A percentile compares a stretch with the other conserved stretches of the same genome.
phyloP scores from a whole-genome alignment of 352 stramenopile genomes.

The Phytophthora pistaciae region DNA sequence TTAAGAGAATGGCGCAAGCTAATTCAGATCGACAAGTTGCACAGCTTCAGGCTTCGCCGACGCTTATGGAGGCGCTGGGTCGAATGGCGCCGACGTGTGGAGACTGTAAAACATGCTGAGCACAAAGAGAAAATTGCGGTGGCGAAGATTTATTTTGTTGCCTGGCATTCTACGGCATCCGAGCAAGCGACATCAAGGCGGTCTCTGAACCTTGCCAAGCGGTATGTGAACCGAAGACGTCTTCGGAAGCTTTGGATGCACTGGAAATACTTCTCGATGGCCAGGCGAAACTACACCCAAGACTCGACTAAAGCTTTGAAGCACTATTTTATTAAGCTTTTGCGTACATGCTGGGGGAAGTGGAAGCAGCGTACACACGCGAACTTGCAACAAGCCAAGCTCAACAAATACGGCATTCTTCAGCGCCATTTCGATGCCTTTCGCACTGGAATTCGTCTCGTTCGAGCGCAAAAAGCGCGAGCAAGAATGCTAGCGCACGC shows the following conservation, averaged over 20 bases:
- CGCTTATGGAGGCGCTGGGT: constrained; percentile 54
- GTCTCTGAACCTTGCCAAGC: constrained; percentile 59
- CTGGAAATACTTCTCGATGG: constrained; percentile 84
- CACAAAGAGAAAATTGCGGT: constrained; percentile 28
- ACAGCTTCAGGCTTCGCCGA: constrained; percentile 25
- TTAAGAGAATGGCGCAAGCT: constrained; percentile 47
- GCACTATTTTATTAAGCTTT: constrained; percentile 78
- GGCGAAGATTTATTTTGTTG: constrained; percentile 43
- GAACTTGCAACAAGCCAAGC: constrained; percentile 53
- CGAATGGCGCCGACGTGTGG: constrained; percentile 20
- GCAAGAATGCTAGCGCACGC: constrained; percentile 38
- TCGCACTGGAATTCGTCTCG: constrained; percentile 36
- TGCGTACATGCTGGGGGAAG: constrained; percentile 57
- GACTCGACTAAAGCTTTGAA: constrained; percentile 78
- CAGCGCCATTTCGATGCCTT: constrained; percentile 67
- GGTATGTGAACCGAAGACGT: constrained; percentile 67
- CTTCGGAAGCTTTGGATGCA: constrained; percentile 79
- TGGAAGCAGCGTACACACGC: constrained; percentile 55
- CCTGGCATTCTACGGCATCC: constrained; percentile 50
- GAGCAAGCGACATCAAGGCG: constrained; percentile 49
- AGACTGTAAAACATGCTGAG: constrained; percentile 27
- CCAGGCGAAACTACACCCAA: constrained; percentile 72
- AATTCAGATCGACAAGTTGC: constrained; percentile 28
- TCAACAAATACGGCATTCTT: constrained; percentile 57
- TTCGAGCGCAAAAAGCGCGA: constrained; percentile 32